Evolutionary conservation across 129 eudicot species (phyloP).

Genomic region (Centella asiatica): DNA sequence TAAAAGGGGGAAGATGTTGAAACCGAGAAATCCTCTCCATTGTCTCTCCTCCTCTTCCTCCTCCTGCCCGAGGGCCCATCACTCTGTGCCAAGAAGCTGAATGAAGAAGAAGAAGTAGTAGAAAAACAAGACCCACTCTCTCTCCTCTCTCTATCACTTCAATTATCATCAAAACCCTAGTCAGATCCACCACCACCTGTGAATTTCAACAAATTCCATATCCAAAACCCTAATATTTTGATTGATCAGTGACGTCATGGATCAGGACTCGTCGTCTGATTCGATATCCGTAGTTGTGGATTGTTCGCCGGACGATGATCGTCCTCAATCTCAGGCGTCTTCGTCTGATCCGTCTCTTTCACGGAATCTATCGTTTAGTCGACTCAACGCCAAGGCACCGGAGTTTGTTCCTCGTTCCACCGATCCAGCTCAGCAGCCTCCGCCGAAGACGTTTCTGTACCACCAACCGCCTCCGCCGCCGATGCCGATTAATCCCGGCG

Average conservation of each 20-base stretch:
- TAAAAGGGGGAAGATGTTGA: neutral
- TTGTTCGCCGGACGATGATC: neutral
- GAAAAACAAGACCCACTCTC: too few species aligned
- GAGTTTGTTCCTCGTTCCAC: constrained; percentile 67
- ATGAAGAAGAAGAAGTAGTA: neutral
- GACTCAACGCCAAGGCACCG: constrained; percentile 76
- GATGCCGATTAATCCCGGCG: neutral
- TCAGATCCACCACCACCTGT: too few species aligned
- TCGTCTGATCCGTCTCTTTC: constrained; percentile 20
- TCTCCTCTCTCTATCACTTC: too few species aligned
- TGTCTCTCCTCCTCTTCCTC: constrained; percentile 10
- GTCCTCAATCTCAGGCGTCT: neutral
- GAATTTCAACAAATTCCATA: neutral
- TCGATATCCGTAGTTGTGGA: constrained; percentile 7
- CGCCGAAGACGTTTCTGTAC: neutral
- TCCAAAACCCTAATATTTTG: constrained; percentile 13
- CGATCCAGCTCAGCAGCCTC: constrained; percentile 12
- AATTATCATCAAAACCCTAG: too few species aligned
- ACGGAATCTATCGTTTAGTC: constrained; percentile 39
- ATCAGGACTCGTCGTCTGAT: constrained; percentile 12
- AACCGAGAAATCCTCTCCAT: constrained; percentile 28
- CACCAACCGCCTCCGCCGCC: constrained; percentile 3
- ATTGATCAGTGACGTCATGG: constrained; percentile 4
- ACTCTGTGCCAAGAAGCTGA: neutral
- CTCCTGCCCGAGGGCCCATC: neutral